Evolutionary conservation across 306 rosid genomes (phyloP).

Genomic region (Vigna nakashimae): DNA sequence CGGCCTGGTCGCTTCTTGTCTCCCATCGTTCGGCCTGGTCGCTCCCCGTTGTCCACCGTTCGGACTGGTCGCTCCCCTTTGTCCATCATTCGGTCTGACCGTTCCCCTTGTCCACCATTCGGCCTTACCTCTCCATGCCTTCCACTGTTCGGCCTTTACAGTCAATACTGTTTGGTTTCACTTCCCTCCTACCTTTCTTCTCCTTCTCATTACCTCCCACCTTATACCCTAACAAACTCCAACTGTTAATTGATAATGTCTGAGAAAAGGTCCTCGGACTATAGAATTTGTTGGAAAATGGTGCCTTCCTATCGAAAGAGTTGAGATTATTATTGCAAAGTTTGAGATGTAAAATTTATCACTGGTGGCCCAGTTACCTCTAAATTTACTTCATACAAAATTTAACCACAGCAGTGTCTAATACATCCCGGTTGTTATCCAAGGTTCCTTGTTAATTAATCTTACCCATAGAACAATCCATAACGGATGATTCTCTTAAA

Average conservation of each 20-base stretch:
- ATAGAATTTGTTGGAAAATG: not conserved
- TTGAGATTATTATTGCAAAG: constrained; percentile 7
- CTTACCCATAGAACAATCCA: constrained; percentile 13
- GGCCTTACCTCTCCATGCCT: too few relatives aligned
- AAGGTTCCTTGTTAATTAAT: not conserved
- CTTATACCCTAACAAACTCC: not conserved
- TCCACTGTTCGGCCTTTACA: too few relatives aligned
- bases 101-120: too few relatives aligned
- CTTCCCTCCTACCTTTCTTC: too few relatives aligned
- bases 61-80: too few relatives aligned
- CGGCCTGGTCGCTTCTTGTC: too few relatives aligned
- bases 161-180: too few relatives aligned
- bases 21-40: too few relatives aligned
- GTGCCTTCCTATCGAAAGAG: not conserved
- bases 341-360: not conserved
- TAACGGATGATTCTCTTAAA: not conserved
- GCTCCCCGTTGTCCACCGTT: too few relatives aligned
- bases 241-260: not conserved
- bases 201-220: too few relatives aligned
- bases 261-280: not conserved
- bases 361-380: not conserved
- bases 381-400: constrained; percentile 15
- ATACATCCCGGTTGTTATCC: constrained; percentile 6
- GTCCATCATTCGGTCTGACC: too few relatives aligned
- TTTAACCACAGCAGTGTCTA: not conserved